Conservation (phyloP, 768 basidiomycete genomes). For the Lentinula sp. region DNA sequence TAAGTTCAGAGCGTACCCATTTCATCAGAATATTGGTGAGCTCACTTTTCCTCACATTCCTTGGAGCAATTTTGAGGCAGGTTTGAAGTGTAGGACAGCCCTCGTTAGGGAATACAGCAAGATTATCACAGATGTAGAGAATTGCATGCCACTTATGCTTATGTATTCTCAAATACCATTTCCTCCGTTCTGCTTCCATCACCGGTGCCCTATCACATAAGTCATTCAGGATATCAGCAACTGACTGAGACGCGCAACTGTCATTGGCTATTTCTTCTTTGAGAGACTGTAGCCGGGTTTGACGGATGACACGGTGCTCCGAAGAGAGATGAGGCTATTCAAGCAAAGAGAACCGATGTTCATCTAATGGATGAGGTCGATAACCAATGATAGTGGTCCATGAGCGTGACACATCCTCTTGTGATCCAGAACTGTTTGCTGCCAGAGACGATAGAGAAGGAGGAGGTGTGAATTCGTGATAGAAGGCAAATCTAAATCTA, state of each 20-base stretch:
- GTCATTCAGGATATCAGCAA: neutral
- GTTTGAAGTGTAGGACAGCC: neutral
- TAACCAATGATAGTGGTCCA: neutral
- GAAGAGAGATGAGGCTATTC: constrained; percentile 1
- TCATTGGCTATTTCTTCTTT: neutral
- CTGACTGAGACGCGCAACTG: neutral
- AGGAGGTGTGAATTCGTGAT: neutral
- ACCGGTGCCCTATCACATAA: neutral
- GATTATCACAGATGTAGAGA: neutral
- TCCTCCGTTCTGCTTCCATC: neutral
- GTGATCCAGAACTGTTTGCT: neutral
- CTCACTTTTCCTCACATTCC: neutral
- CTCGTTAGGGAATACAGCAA: neutral
- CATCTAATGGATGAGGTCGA: neutral
- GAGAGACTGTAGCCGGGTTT: neutral
- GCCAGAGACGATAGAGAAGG: neutral
- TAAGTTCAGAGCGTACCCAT: neutral
- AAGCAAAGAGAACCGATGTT: neutral
- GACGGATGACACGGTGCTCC: neutral
- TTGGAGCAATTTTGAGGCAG: no score
- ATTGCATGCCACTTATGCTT: neutral
- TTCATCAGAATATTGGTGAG: neutral
- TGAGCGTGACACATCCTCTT: neutral
- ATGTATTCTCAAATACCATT: neutral
- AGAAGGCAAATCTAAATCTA: neutral